A percentile compares a stretch with the other conserved stretches of the same genome.
Evolutionary conservation across 2,329 filamentous ascomycete genomes (phyloP).

Genomic region (Diaporthe citriasiana): DNA sequence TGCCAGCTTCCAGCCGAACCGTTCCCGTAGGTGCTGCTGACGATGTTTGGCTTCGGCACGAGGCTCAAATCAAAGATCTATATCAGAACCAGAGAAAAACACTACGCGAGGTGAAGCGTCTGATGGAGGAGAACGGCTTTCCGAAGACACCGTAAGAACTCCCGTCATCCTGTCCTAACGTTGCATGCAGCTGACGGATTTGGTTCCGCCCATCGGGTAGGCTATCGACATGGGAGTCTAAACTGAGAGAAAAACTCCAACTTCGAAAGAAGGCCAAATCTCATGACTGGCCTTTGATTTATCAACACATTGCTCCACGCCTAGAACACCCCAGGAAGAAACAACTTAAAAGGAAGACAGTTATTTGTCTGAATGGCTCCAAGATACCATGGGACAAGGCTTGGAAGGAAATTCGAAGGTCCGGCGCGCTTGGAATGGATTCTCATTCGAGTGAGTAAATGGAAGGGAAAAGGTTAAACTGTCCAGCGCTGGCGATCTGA

Average conservation of each 20-base stretch:
- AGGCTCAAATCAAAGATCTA: neutral
- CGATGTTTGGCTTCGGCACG: neutral
- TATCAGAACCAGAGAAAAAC: neutral
- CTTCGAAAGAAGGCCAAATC: slow-evolving; percentile 12
- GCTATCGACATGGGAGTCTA: slow-evolving; percentile 3
- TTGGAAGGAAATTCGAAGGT: slow-evolving; percentile 15
- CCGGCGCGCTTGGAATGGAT: neutral
- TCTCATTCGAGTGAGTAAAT: neutral
- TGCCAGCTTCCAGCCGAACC: neutral
- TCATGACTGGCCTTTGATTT: neutral
- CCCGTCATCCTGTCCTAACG: too few relatives aligned
- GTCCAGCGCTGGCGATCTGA: neutral
- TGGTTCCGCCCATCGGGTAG: neutral
- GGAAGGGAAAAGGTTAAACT: too few relatives aligned
- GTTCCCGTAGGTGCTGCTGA: neutral
- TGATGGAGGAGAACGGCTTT: neutral
- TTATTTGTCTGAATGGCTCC: neutral
- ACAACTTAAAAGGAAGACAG: neutral
- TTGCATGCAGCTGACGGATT: neutral
- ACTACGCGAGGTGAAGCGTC: neutral
- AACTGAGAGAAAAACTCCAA: neutral
- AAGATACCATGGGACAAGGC: neutral
- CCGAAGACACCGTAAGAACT: neutral
- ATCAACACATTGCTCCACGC: neutral
- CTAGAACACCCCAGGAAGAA: neutral